Evolutionary conservation across 2,329 filamentous ascomycete species (phyloP).

Genomic region (Cladobotryum protrusum): DNA sequence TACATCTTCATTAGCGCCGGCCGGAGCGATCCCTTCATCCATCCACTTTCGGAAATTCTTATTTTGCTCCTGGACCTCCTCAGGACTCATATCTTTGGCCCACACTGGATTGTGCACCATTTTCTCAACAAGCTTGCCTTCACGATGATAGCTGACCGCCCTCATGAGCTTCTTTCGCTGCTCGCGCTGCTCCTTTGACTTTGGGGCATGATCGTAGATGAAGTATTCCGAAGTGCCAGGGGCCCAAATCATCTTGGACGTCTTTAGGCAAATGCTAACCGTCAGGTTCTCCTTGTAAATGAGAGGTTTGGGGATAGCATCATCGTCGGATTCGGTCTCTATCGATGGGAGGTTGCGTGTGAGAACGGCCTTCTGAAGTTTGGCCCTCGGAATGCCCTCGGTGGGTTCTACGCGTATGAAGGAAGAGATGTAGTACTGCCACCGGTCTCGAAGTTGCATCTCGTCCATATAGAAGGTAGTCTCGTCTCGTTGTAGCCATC

Average conservation of each 20-base stretch:
- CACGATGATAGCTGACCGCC: conserved; percentile 53
- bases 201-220: conserved; percentile 63
- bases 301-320: conserved; percentile 54
- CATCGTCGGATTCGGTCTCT: conserved; percentile 58
- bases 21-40: conserved; percentile 40
- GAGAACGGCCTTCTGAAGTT: conserved; percentile 62
- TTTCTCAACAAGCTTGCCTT: conserved; percentile 69
- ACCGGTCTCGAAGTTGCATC: conserved; percentile 73
- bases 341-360: conserved; percentile 61
- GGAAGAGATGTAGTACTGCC: conserved; percentile 94
- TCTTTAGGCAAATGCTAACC: conserved; percentile 69
- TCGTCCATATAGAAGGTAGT: conserved; percentile 84
- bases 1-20: conserved; percentile 26
- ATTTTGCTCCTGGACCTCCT: conserved; percentile 69
- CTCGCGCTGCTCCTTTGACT: conserved; percentile 58
- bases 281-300: conserved; percentile 62
- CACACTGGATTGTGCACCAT: conserved; percentile 76
- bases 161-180: conserved; percentile 46
- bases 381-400: conserved; percentile 62
- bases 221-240: conserved; percentile 65
- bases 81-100: conserved; percentile 72
- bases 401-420: conserved; percentile 86
- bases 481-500: conserved; percentile 62
- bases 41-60: conserved; percentile 53
- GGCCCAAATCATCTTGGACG: conserved; percentile 73